Evolutionary conservation across 768 basidiomycete genomes (phyloP).

Genomic region (Suillus discolor): DNA sequence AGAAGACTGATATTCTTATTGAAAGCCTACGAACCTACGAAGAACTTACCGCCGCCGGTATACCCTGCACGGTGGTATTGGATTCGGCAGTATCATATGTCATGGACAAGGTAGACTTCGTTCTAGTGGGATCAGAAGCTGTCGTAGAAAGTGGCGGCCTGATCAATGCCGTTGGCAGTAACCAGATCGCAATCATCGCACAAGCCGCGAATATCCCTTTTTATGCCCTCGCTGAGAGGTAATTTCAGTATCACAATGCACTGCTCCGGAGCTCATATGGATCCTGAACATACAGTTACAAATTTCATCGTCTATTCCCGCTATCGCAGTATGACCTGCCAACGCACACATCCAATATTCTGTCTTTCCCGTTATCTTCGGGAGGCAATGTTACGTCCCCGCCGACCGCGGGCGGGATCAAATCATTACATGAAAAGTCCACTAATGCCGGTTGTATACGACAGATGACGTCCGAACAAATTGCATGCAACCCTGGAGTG

Average conservation of each 20-base stretch:
- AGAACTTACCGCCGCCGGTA: constrained; percentile 82
- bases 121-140: constrained; percentile 96
- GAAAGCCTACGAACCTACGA: constrained; percentile 89
- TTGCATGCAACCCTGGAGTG: constrained; percentile 81
- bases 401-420: constrained; percentile 10
- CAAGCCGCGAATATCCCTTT: constrained; percentile 94
- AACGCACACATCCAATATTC: constrained; percentile 72
- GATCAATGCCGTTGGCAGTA: constrained; percentile 92
- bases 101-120: constrained; percentile 95
- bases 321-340: constrained; percentile 89
- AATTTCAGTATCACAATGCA: constrained; percentile 26
- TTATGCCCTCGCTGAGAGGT: constrained; percentile 94
- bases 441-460: constrained; percentile 14
- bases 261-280: constrained; percentile 22
- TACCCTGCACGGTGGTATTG: constrained; percentile 92
- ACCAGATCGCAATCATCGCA: constrained; percentile 96
- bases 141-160: constrained; percentile 96
- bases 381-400: constrained; percentile 12
- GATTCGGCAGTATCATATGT: constrained; percentile 97
- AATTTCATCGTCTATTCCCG: constrained; percentile 96
- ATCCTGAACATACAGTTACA: constrained; percentile 65
- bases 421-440: constrained; percentile 9
- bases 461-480: constrained; percentile 78
- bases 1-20: constrained; percentile 10
- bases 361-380: constrained; percentile 61